Percentiles rank a stretch among this genome's conserved stretches.
These are phyloP conservation scores for Ramalina peruviana DNA, from an alignment of 495 filamentous ascomycete genomes.

Conservation along the genomic window DNA sequence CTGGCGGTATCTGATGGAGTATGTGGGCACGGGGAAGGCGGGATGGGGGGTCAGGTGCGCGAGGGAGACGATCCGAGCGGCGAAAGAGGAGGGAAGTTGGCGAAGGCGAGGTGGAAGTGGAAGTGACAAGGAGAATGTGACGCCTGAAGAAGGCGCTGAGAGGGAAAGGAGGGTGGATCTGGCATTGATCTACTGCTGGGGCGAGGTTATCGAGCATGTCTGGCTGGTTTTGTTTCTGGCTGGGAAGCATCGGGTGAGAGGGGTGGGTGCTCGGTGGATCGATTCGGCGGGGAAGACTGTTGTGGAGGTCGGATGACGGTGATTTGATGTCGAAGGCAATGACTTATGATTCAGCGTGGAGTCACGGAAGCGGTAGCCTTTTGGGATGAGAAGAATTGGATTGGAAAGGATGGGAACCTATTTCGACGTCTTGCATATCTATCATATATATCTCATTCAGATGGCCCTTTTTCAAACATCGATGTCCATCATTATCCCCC, in stretches of 20 bases:
- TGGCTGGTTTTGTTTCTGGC: constrained; percentile 52
- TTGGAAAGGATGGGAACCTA: no score
- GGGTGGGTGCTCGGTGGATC: constrained; percentile 42
- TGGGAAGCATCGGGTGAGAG: constrained; percentile 33
- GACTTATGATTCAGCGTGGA: no score
- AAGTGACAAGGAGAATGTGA: constrained; percentile 11
- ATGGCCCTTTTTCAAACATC: no score
- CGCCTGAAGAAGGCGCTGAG: neutral
- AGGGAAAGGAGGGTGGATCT: constrained; percentile 4
- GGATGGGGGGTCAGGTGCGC: constrained; percentile 55
- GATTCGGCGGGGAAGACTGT: constrained; percentile 38
- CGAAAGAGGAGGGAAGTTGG: neutral
- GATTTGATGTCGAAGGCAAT: no score
- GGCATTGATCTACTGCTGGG: constrained; percentile 54
- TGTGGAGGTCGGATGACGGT: constrained; percentile 24
- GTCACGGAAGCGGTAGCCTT: no score
- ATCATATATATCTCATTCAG: no score
- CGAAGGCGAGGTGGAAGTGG: neutral
- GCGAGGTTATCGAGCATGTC: constrained; percentile 43
- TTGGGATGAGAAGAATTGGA: no score
- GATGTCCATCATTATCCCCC: no score
- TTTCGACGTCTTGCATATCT: no score
- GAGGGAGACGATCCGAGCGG: constrained; percentile 12
- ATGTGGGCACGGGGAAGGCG: constrained; percentile 40
- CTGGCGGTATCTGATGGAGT: constrained; percentile 48